These are phyloP conservation scores for Hymenoscyphus fraxineus DNA, from an alignment of 2,329 filamentous ascomycete genomes.

Conservation along the genomic window DNA sequence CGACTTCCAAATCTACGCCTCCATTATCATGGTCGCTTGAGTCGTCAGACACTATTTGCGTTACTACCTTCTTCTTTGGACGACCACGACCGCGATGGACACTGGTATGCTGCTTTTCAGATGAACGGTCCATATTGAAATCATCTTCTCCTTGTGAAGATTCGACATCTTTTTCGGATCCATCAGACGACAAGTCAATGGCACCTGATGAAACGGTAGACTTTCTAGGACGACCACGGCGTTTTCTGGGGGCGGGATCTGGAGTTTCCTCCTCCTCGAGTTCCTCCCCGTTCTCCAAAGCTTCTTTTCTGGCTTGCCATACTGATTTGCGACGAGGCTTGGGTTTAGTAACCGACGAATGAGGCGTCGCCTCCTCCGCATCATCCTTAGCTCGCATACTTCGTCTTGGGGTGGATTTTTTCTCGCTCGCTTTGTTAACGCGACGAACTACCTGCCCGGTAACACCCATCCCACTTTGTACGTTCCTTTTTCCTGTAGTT, in stretches of 20 bases:
- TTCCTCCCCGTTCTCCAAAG: constrained; percentile 16
- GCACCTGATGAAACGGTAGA: constrained; percentile 5
- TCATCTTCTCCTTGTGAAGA: background rate
- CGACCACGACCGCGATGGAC: constrained; percentile 7
- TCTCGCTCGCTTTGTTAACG: constrained; percentile 15
- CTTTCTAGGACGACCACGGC: background rate
- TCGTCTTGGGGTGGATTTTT: constrained; percentile 14
- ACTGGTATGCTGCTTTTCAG: background rate
- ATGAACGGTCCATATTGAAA: background rate
- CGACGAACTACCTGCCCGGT: constrained; percentile 23
- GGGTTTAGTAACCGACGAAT: constrained; percentile 13
- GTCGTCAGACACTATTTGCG: constrained; percentile 13
- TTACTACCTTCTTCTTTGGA: background rate
- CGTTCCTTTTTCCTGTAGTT: constrained; percentile 11
- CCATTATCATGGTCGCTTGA: constrained; percentile 13
- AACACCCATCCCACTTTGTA: constrained; percentile 9
- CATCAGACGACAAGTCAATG: background rate
- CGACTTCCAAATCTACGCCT: constrained; percentile 17
- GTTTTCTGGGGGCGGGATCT: background rate
- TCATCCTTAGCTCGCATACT: constrained; percentile 13
- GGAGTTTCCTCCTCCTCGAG: background rate
- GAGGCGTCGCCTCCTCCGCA: constrained; percentile 2
- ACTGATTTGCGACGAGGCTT: constrained; percentile 27
- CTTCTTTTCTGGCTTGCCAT: constrained; percentile 31
- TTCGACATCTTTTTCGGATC: background rate